A percentile compares a stretch with the other conserved stretches of the same genome.
Conservation (phyloP, 192 early-diverging fungal species). For the Coemansia sp. region DNA sequence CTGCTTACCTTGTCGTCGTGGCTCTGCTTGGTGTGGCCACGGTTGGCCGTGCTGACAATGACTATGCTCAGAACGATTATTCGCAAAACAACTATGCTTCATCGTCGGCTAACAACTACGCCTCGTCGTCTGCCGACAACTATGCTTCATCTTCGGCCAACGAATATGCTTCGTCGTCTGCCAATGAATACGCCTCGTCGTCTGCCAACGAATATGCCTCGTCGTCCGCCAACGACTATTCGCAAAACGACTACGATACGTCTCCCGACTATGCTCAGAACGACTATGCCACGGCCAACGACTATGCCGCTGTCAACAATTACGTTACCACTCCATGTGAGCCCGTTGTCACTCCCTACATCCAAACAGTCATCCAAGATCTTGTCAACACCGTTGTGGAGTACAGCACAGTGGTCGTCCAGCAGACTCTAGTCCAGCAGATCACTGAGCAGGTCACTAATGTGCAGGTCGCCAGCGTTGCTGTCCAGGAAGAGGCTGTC, state of each 20-base stretch:
- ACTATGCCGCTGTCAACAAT: constrained; percentile 11
- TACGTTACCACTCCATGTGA: constrained; percentile 34
- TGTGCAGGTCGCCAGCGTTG: constrained; percentile 41
- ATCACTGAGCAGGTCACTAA: constrained; percentile 42
- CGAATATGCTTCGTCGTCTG: background rate
- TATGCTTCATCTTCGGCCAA: background rate
- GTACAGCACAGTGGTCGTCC: constrained; percentile 45
- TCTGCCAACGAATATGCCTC: constrained; percentile 3
- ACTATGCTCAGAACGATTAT: constrained; percentile 4
- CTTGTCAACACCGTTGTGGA: constrained; percentile 39
- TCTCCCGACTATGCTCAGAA: constrained; percentile 5
- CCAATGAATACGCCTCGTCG: background rate
- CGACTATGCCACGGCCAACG: constrained; percentile 12
- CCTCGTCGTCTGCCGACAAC: background rate
- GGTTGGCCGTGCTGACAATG: constrained; percentile 13
- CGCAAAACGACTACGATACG: constrained; percentile 1
- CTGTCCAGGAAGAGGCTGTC: constrained; percentile 38
- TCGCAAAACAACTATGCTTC: constrained; percentile 8
- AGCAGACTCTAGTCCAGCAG: constrained; percentile 40
- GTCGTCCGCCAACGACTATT: background rate
- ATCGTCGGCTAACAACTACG: background rate
- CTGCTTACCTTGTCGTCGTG: constrained; percentile 27
- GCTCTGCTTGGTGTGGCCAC: constrained; percentile 38
- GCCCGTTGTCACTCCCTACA: constrained; percentile 28
- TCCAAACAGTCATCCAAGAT: constrained; percentile 46